These are phyloP conservation scores for Metschnikowia koreensis DNA, from an alignment of 805 yeast genomes.

Conservation along the genomic window DNA sequence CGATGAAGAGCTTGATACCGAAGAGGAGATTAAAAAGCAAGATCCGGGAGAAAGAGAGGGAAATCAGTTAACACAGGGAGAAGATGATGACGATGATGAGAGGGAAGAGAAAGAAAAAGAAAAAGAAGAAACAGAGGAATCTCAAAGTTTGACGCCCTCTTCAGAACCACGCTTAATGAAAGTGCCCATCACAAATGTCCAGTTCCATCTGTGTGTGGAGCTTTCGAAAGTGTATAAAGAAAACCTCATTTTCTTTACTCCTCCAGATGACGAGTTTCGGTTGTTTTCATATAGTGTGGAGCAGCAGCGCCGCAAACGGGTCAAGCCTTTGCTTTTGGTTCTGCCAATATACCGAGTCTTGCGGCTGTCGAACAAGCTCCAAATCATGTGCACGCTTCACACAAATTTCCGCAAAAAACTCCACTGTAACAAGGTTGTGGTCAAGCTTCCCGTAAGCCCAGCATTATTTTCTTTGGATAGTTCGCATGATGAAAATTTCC, in stretches of 20 bases:
- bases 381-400: constrained; percentile 33
- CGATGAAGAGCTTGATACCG: constrained; percentile 15
- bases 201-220: constrained; percentile 68
- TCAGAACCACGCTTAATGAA: constrained; percentile 6
- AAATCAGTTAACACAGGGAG: constrained; percentile 12
- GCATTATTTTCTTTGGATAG: constrained; percentile 27
- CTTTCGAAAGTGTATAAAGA: constrained; percentile 63
- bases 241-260: constrained; percentile 73
- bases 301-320: constrained; percentile 35
- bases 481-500: constrained; percentile 12
- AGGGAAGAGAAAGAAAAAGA: constrained; percentile 5
- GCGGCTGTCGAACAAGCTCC: constrained; percentile 24
- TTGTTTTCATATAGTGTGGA: constrained; percentile 43
- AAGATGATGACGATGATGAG: neutral
- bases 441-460: constrained; percentile 37
- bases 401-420: constrained; percentile 36
- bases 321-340: constrained; percentile 45
- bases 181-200: constrained; percentile 39
- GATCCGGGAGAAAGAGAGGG: constrained; percentile 12
- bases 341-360: constrained; percentile 34
- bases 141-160: neutral
- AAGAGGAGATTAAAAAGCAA: constrained; percentile 2
- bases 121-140: neutral
- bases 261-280: constrained; percentile 65
- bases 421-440: constrained; percentile 30